A percentile compares a stretch with the other conserved stretches of the same genome.
Evolutionary conservation across 768 basidiomycete species (phyloP).

Genomic region (Phaeotremella skinneri): DNA sequence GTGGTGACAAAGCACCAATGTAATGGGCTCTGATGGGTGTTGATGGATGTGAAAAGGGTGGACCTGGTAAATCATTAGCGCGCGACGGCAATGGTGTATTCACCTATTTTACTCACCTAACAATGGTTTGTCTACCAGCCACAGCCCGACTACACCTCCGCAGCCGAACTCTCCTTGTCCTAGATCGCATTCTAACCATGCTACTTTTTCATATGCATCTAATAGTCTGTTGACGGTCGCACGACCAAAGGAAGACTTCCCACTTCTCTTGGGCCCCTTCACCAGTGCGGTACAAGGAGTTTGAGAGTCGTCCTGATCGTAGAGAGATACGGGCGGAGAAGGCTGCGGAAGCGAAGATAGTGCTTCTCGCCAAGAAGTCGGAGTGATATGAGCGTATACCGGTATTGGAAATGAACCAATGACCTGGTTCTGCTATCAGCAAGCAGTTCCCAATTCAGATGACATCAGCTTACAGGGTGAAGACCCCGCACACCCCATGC

Average conservation of each 20-base stretch:
- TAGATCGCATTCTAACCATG: slow-evolving; percentile 85
- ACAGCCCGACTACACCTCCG: slow-evolving; percentile 77
- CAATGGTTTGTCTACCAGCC: slow-evolving; percentile 63
- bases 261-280: slow-evolving; percentile 79
- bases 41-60: slow-evolving; percentile 79
- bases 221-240: slow-evolving; percentile 69
- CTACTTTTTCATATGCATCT: slow-evolving; percentile 66
- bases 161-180: slow-evolving; percentile 94
- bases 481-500: slow-evolving; percentile 52
- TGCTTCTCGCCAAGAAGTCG: slow-evolving; percentile 42
- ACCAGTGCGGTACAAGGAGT: slow-evolving; percentile 60
- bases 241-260: slow-evolving; percentile 85
- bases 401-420: slow-evolving; percentile 31
- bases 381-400: slow-evolving; percentile 40
- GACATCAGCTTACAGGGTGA: slow-evolving; percentile 54
- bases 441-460: neutral
- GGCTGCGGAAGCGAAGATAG: slow-evolving; percentile 49
- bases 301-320: slow-evolving; percentile 16
- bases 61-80: slow-evolving; percentile 58
- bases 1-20: slow-evolving; percentile 74
- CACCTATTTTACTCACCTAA: slow-evolving; percentile 60
- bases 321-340: neutral
- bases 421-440: slow-evolving; percentile 28
- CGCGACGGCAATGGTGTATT: slow-evolving; percentile 1
- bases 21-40: slow-evolving; percentile 74